Percentiles rank a stretch among this genome's conserved stretches.
Conservation (phyloP, 2,329 filamentous ascomycete genomes). For the Botrytis hyacinthi region DNA sequence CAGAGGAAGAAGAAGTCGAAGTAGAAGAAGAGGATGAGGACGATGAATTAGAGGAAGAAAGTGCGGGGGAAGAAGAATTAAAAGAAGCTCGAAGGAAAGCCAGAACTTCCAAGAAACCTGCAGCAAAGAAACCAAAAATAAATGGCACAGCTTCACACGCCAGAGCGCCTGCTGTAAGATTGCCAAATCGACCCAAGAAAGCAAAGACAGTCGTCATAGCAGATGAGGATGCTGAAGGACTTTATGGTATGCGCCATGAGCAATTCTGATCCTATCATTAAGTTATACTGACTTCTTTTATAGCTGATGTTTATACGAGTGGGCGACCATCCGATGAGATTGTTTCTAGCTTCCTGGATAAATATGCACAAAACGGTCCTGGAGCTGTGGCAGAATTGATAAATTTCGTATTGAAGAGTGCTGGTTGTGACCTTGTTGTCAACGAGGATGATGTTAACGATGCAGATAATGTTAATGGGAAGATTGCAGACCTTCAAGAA, state of each 20-base stretch:
- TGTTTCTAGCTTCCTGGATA: constrained; percentile 58
- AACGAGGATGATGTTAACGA: constrained; percentile 83
- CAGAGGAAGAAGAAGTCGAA: constrained; percentile 50
- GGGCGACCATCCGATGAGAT: constrained; percentile 56
- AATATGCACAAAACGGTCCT: constrained; percentile 54
- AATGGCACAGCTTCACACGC: constrained; percentile 57
- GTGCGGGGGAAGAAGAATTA: constrained; percentile 48
- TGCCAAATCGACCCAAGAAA: constrained; percentile 38
- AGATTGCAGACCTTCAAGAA: constrained; percentile 80
- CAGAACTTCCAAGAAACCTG: constrained; percentile 53
- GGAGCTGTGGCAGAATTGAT: constrained; percentile 60
- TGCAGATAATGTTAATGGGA: constrained; percentile 78
- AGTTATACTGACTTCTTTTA: constrained; percentile 29
- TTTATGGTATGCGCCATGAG: constrained; percentile 34
- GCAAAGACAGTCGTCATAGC: constrained; percentile 47
- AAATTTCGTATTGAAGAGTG: constrained; percentile 66
- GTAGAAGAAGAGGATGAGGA: constrained; percentile 45
- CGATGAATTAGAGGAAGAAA: constrained; percentile 44
- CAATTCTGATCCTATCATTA: constrained; percentile 11
- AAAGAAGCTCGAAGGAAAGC: constrained; percentile 41
- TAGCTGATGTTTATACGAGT: constrained; percentile 63
- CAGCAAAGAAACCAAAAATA: constrained; percentile 62
- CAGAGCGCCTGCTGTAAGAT: constrained; percentile 51
- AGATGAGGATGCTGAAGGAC: constrained; percentile 35
- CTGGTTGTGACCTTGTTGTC: constrained; percentile 78